Evolutionary conservation across 1,139 yeast genomes (phyloP), one percentile per base, ranked within the genome.

Genomic region (Debaryomyces fabryi): DNA sequence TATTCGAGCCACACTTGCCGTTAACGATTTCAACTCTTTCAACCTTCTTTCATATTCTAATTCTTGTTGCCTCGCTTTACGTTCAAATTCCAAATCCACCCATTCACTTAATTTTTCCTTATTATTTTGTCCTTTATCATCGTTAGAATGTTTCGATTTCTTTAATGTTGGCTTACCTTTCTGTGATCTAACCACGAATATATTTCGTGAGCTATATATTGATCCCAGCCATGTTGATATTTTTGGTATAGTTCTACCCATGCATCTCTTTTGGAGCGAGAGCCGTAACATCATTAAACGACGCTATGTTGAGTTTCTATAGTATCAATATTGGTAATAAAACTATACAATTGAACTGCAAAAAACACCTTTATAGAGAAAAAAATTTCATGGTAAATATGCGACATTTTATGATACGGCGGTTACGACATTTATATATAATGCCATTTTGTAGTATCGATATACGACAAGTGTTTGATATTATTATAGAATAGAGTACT

Each of bases 1-100:
- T 48, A 63, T 57, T 9, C 42, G 45, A 2, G 68, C 56, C 3
- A 68, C 69, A 27, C 60, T 58, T 33, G 49, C 51, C 4, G 72
- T 66, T 52, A 67, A 49, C 42, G 43, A 32, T 24, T 49, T 49
- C 44, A 56, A 51, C 42, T 58, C 63, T 48, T 57, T 44, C 24
- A 69, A 53, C 44, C 65, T 62, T 30, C 52, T 48, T 32, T 48
- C 50, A 45, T 65, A 67, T 29, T 60, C 63, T 8, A 46, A 40
- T 39, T 68, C 69, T 42, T 63, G 58, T 21, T 52, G 53, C 20
- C 45, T 46, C 3, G 58, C 46, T 27, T 53, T 47, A 18, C 68
- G 48, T 16, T 54, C 51, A 6, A 58, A 49, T 25, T 67, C 67
- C 6, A 49, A 54, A 9, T 54, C 52, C 8, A 64, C 55, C 52